phyloP scores from a whole-genome alignment of 805 yeast genomes.

The Tetrapisispora nanseiensis region DNA sequence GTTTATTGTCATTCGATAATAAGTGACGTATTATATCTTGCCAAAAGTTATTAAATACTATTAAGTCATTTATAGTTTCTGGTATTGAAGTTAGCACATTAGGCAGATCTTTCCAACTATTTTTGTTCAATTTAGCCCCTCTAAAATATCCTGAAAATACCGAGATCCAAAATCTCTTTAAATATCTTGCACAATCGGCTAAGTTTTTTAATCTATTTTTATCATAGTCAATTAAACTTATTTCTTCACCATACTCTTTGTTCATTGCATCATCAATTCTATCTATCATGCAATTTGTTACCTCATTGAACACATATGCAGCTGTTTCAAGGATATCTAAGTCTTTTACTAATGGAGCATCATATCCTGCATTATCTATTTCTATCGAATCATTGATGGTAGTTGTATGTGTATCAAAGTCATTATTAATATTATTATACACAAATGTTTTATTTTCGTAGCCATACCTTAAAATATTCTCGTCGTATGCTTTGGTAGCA shows the following conservation, averaged over 20 bases:
- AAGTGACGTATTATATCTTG: constrained; percentile 33
- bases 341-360: not conserved
- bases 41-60: constrained; percentile 46
- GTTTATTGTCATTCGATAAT: constrained; percentile 30
- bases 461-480: constrained; percentile 25
- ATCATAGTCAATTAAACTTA: constrained; percentile 42
- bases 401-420: not conserved
- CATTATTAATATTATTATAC: not conserved
- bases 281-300: constrained; percentile 33
- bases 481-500: constrained; percentile 32
- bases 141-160: constrained; percentile 46
- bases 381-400: not conserved
- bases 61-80: constrained; percentile 18
- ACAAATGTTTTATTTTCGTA: too few relatives aligned
- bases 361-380: not conserved
- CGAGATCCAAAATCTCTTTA: constrained; percentile 44
- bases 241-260: constrained; percentile 46
- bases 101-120: constrained; percentile 24
- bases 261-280: constrained; percentile 44
- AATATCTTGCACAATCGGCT: constrained; percentile 33
- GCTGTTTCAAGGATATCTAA: constrained; percentile 3
- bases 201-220: constrained; percentile 29
- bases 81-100: constrained; percentile 25
- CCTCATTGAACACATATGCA: constrained; percentile 32
- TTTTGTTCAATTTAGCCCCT: constrained; percentile 12